Evolutionary conservation across 1,284 basidiomycete genomes (phyloP), one percentile per base, ranked within the genome.

Genomic region (Papiliotrema terrestris): DNA sequence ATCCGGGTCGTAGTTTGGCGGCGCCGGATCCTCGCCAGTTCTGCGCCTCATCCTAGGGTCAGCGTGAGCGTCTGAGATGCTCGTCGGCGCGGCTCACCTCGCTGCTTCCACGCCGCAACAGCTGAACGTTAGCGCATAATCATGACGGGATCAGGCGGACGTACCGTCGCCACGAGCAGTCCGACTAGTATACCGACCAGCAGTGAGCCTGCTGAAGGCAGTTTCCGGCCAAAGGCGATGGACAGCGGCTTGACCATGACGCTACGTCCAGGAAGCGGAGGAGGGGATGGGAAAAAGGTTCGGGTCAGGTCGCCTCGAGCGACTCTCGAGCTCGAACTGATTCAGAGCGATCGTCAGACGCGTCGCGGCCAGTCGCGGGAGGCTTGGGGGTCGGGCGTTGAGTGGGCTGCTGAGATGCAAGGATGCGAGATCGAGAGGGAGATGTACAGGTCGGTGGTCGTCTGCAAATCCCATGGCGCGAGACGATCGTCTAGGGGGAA

Each of bases 101-200:
- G 43, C 25, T 38, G 13, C 44, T 48, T 22, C 54, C 48, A 39
- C 54, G 47, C 17, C 48, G 32, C 23, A 55, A 13, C 13, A 55
- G 48, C 49, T 55, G 49, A 6, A 22, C 22, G 19, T 49, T 44
- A 53, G 51, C 51, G 22, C 20, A 32, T 15, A 2, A 8, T 23
- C 36, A 14, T 19, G 48, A 48, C 22, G 26, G 20, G 15, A n/a
- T 26, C 17, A 42, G 29, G 38, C 45, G 43, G 11, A 73, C 72
- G 58, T 45, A 77, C 73, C 22, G 72, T 72, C 19, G 76, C 76
- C 15, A 78, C 68, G 19, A 78, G 55, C 42, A 78, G 61, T 35
- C 76, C 76, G 22, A 78, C 76, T n/a, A 78, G 60, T 36, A 78
- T 75, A 25, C 76, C 76, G 26, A 78, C 63, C 13, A 77, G 63